Conservation (phyloP, 257 asterid genomes). For the Echites panduratus region DNA sequence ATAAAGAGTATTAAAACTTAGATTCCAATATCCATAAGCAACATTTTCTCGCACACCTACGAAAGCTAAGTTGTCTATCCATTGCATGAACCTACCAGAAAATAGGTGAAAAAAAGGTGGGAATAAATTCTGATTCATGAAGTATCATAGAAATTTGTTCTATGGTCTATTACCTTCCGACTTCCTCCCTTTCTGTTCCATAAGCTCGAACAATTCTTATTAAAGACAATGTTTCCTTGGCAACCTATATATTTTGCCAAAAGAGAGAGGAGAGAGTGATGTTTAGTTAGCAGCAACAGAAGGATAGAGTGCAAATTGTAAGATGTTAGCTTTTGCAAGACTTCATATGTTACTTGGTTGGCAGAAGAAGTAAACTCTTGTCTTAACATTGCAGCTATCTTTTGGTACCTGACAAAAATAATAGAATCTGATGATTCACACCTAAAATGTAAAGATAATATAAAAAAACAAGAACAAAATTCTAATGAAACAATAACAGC, state of each 20-base stretch:
- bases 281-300: conserved; percentile 14
- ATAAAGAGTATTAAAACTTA: conserved; percentile 76
- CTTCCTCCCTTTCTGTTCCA: conserved; percentile 86
- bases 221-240: conserved; percentile 88
- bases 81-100: conserved; percentile 43
- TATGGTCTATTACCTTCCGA: conserved; percentile 44
- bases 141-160: neutral
- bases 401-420: conserved; percentile 59
- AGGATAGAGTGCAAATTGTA: neutral
- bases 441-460: neutral
- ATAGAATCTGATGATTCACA: neutral
- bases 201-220: conserved; percentile 88
- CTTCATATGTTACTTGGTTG: conserved; percentile 57
- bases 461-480: neutral
- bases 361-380: conserved; percentile 93
- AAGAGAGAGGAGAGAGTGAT: neutral
- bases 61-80: conserved; percentile 81
- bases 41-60: conserved; percentile 88
- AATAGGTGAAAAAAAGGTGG: neutral
- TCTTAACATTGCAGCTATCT: conserved; percentile 73
- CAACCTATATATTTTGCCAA: conserved; percentile 41
- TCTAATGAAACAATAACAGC: neutral
- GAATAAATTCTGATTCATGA: neutral
- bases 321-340: conserved; percentile 1
- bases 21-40: conserved; percentile 93